Percentiles rank a stretch among this genome's conserved stretches.
Evolutionary conservation across 2,329 filamentous ascomycete genomes (phyloP).

Genomic region (Diaporthe batatas): DNA sequence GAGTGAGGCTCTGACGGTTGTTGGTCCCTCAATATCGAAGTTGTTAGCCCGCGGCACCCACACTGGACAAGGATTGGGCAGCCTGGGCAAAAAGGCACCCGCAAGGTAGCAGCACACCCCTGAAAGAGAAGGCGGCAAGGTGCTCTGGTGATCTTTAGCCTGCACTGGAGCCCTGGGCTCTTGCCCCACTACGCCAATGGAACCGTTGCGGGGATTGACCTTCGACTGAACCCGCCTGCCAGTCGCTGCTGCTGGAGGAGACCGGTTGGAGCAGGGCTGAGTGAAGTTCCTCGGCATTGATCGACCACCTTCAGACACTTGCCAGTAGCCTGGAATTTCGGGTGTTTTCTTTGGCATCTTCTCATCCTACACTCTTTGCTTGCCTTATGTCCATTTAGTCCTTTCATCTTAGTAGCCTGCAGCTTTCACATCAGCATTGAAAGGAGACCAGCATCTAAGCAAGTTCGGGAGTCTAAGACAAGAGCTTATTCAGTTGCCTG

Average conservation of each 20-base stretch:
- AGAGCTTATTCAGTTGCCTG: conserved; percentile 20
- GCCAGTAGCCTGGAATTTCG: conserved; percentile 9
- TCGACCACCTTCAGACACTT: conserved; percentile 15
- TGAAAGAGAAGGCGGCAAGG: conserved; percentile 37
- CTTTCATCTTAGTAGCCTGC: not conserved
- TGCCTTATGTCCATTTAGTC: not conserved
- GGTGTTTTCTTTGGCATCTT: conserved; percentile 20
- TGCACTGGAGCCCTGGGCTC: conserved; percentile 5
- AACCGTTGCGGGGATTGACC: conserved; percentile 18
- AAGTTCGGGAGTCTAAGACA: not conserved
- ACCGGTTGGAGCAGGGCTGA: not conserved
- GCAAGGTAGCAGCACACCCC: conserved; percentile 3
- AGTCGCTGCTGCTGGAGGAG: not conserved
- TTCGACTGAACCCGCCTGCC: conserved; percentile 23
- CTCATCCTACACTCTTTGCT: not conserved
- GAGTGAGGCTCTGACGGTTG: conserved; percentile 31
- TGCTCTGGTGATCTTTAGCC: not conserved
- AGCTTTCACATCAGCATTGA: not conserved
- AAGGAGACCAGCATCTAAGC: not conserved
- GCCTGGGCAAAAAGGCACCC: not conserved
- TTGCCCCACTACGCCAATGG: conserved; percentile 21
- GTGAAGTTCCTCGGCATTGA: conserved; percentile 37
- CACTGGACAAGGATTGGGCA: conserved; percentile 23
- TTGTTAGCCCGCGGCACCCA: not conserved
- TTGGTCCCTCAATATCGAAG: conserved; percentile 4